Percentiles rank a stretch among this genome's conserved stretches.
These are phyloP conservation scores for Solanum sitiens DNA, from an alignment of 257 asterid genomes.

Conservation along the genomic window DNA sequence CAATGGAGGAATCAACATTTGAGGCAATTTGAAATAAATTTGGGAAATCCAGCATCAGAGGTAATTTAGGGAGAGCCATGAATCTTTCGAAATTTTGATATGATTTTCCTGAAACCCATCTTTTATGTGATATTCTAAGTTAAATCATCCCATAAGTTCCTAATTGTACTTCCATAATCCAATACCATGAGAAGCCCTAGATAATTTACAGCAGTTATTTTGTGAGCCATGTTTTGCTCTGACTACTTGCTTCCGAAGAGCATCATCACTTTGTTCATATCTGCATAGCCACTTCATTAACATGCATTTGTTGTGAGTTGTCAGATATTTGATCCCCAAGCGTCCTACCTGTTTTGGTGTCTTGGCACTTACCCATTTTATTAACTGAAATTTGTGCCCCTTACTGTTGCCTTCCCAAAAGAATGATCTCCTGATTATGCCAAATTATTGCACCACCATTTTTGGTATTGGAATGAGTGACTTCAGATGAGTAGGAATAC, in stretches of 20 bases:
- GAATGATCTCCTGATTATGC: neutral
- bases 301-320: neutral
- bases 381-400: neutral
- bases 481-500: neutral
- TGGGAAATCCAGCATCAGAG: neutral
- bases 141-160: neutral
- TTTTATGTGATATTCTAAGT: neutral
- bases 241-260: neutral
- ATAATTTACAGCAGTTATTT: neutral
- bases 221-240: neutral
- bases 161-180: neutral
- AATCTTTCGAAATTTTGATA: neutral
- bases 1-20: neutral
- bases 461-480: neutral
- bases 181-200: neutral
- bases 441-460: neutral
- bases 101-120: neutral
- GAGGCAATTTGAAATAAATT: neutral
- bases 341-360: neutral
- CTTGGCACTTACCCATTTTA: neutral
- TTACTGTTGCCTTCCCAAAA: neutral
- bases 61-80: too few relatives aligned
- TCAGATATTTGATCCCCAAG: neutral
- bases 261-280: neutral
- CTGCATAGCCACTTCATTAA: neutral